These are phyloP conservation scores for Kuraishia borneana DNA, from an alignment of 805 yeast species.

Conservation along the genomic window DNA sequence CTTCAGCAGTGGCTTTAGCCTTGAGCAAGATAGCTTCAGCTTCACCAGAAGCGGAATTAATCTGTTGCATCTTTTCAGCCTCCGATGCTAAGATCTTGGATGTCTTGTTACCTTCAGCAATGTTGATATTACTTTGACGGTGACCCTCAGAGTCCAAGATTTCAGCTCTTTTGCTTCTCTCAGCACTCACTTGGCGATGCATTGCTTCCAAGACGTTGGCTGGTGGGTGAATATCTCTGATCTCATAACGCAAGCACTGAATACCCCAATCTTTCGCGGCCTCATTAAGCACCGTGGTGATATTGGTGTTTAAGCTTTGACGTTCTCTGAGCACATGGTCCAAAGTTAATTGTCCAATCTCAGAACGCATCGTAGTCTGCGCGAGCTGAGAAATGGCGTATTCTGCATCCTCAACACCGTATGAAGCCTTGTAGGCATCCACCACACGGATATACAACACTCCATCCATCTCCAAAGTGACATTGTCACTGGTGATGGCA, in stretches of 20 bases:
- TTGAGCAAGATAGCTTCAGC: constrained; percentile 55
- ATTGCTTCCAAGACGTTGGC: constrained; percentile 76
- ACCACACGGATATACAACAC: constrained; percentile 66
- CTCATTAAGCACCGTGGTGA: constrained; percentile 70
- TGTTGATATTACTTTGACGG: constrained; percentile 67
- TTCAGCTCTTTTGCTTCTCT: constrained; percentile 79
- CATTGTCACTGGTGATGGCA: constrained; percentile 81
- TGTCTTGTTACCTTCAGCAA: constrained; percentile 74
- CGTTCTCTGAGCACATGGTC: constrained; percentile 74
- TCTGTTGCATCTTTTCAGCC: constrained; percentile 48
- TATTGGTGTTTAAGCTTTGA: constrained; percentile 59
- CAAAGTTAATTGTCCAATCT: constrained; percentile 72
- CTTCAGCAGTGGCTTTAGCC: constrained; percentile 66
- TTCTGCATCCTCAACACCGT: constrained; percentile 82
- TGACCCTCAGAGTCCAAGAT: constrained; percentile 81
- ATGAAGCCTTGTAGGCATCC: constrained; percentile 78
- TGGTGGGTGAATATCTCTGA: constrained; percentile 84
- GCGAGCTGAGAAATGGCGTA: constrained; percentile 81
- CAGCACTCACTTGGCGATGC: constrained; percentile 87
- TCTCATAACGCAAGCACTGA: constrained; percentile 72
- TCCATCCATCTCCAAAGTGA: constrained; percentile 77
- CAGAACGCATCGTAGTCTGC: constrained; percentile 85
- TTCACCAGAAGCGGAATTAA: constrained; percentile 66
- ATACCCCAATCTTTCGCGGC: constrained; percentile 86
- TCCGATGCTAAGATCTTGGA: constrained; percentile 68